Evolutionary conservation across 192 early-diverging fungal genomes (phyloP).

Genomic region (Umbelopsis vinacea): DNA sequence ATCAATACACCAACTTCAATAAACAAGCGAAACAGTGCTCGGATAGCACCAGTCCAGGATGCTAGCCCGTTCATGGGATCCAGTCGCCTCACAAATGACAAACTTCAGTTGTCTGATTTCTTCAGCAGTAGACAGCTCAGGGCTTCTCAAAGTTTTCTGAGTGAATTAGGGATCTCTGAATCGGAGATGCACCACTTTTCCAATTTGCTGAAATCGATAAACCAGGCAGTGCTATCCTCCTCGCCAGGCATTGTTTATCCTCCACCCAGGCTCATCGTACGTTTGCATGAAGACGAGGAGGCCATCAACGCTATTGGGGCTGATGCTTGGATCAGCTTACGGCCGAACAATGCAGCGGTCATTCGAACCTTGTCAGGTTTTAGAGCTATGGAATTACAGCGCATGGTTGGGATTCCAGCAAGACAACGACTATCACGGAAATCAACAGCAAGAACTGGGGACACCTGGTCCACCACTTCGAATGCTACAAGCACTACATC

Average conservation of each 20-base stretch:
- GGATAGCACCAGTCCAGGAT: not conserved
- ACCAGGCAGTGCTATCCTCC: slow-evolving; percentile 70
- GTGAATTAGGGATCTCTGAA: slow-evolving; percentile 35
- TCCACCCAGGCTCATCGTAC: slow-evolving; percentile 73
- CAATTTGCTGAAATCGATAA: slow-evolving; percentile 52
- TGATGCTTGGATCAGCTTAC: slow-evolving; percentile 19
- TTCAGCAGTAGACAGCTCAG: not conserved
- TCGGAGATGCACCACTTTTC: slow-evolving; percentile 38
- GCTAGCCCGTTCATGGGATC: not conserved
- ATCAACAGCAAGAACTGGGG: not conserved
- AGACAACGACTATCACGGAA: not conserved
- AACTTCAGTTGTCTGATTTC: not conserved
- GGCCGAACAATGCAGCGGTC: not conserved
- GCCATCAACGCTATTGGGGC: slow-evolving; percentile 28
- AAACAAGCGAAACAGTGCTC: not conserved
- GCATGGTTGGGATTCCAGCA: not conserved
- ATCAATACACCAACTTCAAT: not conserved
- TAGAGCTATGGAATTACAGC: slow-evolving; percentile 5
- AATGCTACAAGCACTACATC: slow-evolving; percentile 9
- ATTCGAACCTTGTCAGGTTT: slow-evolving; percentile 5
- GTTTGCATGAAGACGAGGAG: slow-evolving; percentile 62
- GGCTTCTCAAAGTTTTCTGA: slow-evolving; percentile 26
- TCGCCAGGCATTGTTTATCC: slow-evolving; percentile 83
- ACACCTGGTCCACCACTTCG: slow-evolving; percentile 10
- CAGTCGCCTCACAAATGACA: not conserved